phyloP scores from a whole-genome alignment of 2,329 filamentous ascomycete genomes.

The Huntiella moniliformis region DNA sequence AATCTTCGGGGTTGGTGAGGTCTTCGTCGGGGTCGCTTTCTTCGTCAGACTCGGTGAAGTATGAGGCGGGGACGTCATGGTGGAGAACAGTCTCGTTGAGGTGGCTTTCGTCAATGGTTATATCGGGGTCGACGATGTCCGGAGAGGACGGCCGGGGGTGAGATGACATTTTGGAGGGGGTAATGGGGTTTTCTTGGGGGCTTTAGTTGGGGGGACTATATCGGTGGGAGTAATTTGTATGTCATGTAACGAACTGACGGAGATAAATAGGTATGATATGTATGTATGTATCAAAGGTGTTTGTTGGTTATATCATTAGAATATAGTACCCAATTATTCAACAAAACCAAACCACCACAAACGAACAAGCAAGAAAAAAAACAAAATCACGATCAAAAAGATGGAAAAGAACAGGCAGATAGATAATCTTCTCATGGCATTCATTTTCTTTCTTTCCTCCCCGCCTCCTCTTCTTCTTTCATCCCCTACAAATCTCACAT shows the following conservation, averaged over 20 bases:
- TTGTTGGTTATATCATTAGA: too few species aligned
- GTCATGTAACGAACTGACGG: background rate
- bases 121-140: background rate
- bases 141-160: background rate
- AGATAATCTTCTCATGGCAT: too few species aligned
- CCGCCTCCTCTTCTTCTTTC: background rate
- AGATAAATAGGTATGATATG: too few species aligned
- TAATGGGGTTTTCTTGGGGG: background rate
- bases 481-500: background rate
- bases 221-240: background rate
- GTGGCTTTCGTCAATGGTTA: background rate
- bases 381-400: too few species aligned
- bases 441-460: too few species aligned
- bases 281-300: too few species aligned
- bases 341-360: too few species aligned
- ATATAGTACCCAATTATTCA: too few species aligned
- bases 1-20: background rate
- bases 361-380: too few species aligned
- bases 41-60: background rate
- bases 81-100: background rate
- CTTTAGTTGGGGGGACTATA: background rate
- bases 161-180: background rate
- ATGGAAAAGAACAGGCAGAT: too few species aligned
- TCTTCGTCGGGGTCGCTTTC: background rate
- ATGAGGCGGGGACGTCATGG: conserved; percentile 2